Conservation (phyloP, 1,284 basidiomycete species). For the Athelia sp. region DNA sequence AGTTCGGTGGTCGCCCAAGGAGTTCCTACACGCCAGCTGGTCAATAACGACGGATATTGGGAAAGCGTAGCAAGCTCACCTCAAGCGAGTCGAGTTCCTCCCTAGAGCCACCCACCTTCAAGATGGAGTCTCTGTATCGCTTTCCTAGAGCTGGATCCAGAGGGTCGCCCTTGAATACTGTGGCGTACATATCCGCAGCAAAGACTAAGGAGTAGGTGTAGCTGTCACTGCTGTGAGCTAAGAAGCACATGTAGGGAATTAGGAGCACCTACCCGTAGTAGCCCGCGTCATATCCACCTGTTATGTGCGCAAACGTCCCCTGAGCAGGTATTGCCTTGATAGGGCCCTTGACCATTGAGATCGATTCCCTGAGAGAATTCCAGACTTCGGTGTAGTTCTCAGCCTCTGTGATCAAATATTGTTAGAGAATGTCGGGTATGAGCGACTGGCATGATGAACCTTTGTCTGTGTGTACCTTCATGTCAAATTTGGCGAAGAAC, state of each 20-base stretch:
- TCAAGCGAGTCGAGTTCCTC: constrained; percentile 56
- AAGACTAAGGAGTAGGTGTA: constrained; percentile 74
- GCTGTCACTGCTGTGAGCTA: constrained; percentile 20
- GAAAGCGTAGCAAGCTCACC: constrained; percentile 22
- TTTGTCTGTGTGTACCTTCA: constrained; percentile 70
- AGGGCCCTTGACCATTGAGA: constrained; percentile 61
- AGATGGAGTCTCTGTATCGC: constrained; percentile 48
- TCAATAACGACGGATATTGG: neutral
- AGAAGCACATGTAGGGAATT: neutral
- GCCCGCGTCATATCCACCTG: constrained; percentile 73
- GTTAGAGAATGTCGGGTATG: neutral
- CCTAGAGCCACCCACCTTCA: constrained; percentile 49
- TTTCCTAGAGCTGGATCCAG: constrained; percentile 56
- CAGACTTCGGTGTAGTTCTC: constrained; percentile 72
- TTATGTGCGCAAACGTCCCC: constrained; percentile 65
- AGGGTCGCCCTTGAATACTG: constrained; percentile 75
- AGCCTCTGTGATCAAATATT: constrained; percentile 32
- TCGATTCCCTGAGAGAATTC: constrained; percentile 62
- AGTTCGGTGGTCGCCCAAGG: constrained; percentile 73
- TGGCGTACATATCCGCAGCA: constrained; percentile 76
- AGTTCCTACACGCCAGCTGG: constrained; percentile 42
- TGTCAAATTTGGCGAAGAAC: constrained; percentile 79
- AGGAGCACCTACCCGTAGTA: constrained; percentile 61
- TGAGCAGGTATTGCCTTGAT: constrained; percentile 64
- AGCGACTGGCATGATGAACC: constrained; percentile 26